Evolutionary conservation across 1,284 basidiomycete species (phyloP), one percentile per base, ranked within the genome.

Genomic region (Irpex lacteus): DNA sequence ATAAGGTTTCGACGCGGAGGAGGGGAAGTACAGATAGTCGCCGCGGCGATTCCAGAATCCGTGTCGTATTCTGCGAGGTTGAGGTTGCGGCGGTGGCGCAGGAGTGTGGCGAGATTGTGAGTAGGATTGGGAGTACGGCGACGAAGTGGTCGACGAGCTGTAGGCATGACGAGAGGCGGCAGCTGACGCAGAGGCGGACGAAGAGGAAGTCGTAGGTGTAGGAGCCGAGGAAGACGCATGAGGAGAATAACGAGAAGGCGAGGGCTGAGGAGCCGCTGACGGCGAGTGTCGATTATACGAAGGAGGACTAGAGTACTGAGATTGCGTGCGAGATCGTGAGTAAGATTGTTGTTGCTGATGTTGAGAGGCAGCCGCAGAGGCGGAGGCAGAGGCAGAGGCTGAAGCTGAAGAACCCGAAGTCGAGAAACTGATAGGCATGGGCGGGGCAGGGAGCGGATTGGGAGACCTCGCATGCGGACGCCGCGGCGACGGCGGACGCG

Each of bases 31-130:
- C 60, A 89, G 78, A 68, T 90, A 84, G 72, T 91, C 89, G 0
- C 89, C 89, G 2, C 89, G 84, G 26, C 81, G 72, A 67, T 91
- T 91, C 89, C 89, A 91, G 67, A 78, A 85, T 0, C 89, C 89
- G 26, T 73, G 72, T 8, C 89, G 85, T 13, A 81, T 66, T 52
- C 61, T 62, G 65, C 66, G 73, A 32, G 55, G 58, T 9, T 26
- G 60, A 9, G 50, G 61, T 44, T 44, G 40, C 15, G 50, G 63
- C 55, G 38, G 38, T 49, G 19, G 59, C 18, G 38, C 37, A 49
- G 63, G 58, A 8, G 15, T 18, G 9, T 13, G 18, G 50, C 55
- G 52, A n/a, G 36, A 50, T 34, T 61, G 59, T 18, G 63, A 60
- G n/a, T 60, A 34, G 9, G 59, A 54, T 15, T 58, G 61, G 2